phyloP scores from a whole-genome alignment of 306 rosid genomes.

The Ziziphus jujuba region DNA sequence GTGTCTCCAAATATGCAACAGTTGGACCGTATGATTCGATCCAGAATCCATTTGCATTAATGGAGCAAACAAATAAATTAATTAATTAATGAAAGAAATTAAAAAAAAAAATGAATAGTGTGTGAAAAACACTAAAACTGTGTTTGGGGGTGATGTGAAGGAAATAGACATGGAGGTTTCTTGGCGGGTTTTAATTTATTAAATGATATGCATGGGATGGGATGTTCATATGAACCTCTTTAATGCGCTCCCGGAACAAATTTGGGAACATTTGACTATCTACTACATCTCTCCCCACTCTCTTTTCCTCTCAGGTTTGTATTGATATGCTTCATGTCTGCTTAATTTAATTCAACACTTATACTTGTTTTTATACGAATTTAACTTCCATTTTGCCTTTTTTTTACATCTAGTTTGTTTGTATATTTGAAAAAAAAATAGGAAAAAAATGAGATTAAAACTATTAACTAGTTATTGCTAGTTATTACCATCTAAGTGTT shows the following conservation, averaged over 20 bases:
- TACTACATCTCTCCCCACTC: no score
- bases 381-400: background rate
- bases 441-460: no score
- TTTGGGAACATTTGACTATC: slow-evolving; percentile 5
- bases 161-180: background rate
- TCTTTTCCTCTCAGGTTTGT: slow-evolving; percentile 14
- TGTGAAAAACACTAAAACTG: slow-evolving; percentile 1
- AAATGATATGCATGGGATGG: background rate
- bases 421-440: no score
- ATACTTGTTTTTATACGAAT: no score
- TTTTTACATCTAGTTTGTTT: no score
- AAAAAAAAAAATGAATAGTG: background rate
- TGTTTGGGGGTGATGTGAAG: slow-evolving; percentile 7
- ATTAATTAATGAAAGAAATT: no score
- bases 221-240: slow-evolving; percentile 22
- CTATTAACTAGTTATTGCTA: no score
- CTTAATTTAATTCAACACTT: no score
- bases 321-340: slow-evolving; percentile 1
- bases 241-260: background rate
- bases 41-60: slow-evolving; percentile 7
- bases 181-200: background rate
- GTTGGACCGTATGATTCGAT: slow-evolving; percentile 12
- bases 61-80: background rate
- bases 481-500: no score
- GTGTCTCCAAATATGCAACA: slow-evolving; percentile 17